These are phyloP conservation scores for Linnemannia exigua DNA, from an alignment of 192 early-diverging fungal genomes.

Conservation along the genomic window DNA sequence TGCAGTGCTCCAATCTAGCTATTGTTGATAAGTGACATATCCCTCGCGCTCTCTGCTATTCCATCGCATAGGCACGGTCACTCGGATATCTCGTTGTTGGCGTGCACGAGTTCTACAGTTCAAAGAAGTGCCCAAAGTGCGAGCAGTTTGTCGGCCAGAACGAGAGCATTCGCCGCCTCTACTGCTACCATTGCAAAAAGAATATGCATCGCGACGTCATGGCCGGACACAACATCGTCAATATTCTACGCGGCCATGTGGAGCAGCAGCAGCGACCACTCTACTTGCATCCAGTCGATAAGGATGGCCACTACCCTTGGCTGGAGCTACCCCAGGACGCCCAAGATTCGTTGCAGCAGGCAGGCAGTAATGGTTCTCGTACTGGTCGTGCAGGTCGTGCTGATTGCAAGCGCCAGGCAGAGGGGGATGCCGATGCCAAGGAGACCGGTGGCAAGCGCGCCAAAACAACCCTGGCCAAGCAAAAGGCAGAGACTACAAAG, in stretches of 20 bases:
- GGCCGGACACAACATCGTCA: constrained; percentile 3
- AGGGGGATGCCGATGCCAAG: not conserved
- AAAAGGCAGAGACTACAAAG: constrained; percentile 2
- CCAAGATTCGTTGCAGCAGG: not conserved
- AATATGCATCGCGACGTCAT: constrained; percentile 11
- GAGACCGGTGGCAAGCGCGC: constrained; percentile 6
- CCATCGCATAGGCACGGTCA: no score
- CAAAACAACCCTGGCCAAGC: constrained; percentile 21
- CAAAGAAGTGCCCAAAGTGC: constrained; percentile 12
- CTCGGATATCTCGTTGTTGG: no score
- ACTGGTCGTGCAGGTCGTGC: constrained; percentile 2
- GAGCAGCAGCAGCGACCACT: constrained; percentile 18
- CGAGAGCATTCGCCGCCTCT: constrained; percentile 11
- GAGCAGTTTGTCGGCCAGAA: constrained; percentile 13
- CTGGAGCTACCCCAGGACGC: constrained; percentile 8
- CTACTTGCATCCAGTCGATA: constrained; percentile 13
- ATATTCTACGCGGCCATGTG: constrained; percentile 6
- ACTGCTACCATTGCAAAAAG: constrained; percentile 7
- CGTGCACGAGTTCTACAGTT: no score
- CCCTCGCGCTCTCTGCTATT: no score
- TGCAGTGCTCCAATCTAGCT: no score
- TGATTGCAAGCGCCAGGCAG: constrained; percentile 17
- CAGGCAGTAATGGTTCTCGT: constrained; percentile 12
- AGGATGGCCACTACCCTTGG: constrained; percentile 17
- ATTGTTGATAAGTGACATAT: no score